phyloP scores from a whole-genome alignment of 2,329 filamentous ascomycete species.

The Moelleriella libera region DNA sequence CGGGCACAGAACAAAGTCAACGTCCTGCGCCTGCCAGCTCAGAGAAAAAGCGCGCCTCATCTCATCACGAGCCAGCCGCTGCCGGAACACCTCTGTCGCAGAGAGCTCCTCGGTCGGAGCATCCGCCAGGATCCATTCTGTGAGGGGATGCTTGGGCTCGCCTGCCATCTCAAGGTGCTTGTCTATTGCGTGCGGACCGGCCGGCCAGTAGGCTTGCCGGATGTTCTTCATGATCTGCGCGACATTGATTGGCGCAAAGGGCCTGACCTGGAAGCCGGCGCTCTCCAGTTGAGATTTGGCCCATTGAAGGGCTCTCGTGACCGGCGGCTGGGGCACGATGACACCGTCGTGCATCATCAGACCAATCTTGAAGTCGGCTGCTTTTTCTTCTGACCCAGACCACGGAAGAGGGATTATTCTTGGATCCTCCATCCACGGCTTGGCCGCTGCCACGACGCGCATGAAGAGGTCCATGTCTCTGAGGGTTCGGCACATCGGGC shows the following conservation, averaged over 20 bases:
- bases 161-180: conserved; percentile 8
- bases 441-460: conserved; percentile 5
- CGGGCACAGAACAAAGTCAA: conserved; percentile 18
- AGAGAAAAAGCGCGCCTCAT: conserved; percentile 16
- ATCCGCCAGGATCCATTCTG: conserved; percentile 10
- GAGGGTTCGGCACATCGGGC: conserved; percentile 17
- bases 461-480: conserved; percentile 21
- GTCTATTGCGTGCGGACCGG: neutral
- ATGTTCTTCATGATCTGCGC: neutral
- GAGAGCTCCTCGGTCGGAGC: conserved; percentile 4
- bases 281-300: conserved; percentile 1
- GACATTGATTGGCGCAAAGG: neutral
- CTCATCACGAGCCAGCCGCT: conserved; percentile 13
- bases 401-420: conserved; percentile 16
- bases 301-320: neutral
- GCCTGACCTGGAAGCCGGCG: conserved; percentile 1
- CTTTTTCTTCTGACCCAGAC: conserved; percentile 11
- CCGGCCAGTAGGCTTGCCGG: conserved; percentile 1
- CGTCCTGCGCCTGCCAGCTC: conserved; percentile 19
- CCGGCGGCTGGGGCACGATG: conserved; percentile 23
- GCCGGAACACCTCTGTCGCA: conserved; percentile 9
- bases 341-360: conserved; percentile 23
- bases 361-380: conserved; percentile 22
- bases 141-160: conserved; percentile 14
- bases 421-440: conserved; percentile 16